Conservation (phyloP, 805 yeast species). For the Blastobotrys peoriensis region DNA sequence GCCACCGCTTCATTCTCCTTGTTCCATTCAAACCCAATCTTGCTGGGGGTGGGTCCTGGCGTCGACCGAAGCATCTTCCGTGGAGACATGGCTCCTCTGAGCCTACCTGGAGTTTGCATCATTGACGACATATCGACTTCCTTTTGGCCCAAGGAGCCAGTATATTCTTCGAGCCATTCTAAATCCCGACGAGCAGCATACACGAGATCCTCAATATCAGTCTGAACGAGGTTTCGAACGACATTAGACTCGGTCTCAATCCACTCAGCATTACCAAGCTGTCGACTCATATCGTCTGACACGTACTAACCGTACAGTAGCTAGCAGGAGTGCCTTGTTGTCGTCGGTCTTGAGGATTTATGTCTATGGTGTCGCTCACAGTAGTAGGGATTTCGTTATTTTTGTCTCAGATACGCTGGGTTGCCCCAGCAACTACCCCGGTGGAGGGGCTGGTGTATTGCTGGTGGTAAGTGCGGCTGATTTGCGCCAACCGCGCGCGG, state of each 20-base stretch:
- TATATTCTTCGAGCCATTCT: conserved; percentile 38
- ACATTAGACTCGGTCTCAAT: conserved; percentile 39
- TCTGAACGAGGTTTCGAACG: conserved; percentile 34
- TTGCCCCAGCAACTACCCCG: no score
- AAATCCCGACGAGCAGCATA: conserved; percentile 36
- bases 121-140: conserved; percentile 15
- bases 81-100: conserved; percentile 17
- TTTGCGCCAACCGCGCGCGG: no score
- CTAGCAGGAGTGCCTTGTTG: no score
- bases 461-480: no score
- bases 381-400: neutral
- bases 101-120: conserved; percentile 25
- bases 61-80: conserved; percentile 8
- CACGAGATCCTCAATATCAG: conserved; percentile 37
- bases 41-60: neutral
- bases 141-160: conserved; percentile 13
- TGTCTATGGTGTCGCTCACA: neutral
- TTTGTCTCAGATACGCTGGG: no score
- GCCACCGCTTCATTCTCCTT: neutral
- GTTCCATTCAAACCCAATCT: neutral
- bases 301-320: neutral
- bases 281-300: conserved; percentile 2
- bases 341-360: neutral
- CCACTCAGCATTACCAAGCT: conserved; percentile 49
- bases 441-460: no score